Evolutionary conservation across 164 flowering plant genomes (phyloP).

Genomic region (Berberis vulgaris): DNA sequence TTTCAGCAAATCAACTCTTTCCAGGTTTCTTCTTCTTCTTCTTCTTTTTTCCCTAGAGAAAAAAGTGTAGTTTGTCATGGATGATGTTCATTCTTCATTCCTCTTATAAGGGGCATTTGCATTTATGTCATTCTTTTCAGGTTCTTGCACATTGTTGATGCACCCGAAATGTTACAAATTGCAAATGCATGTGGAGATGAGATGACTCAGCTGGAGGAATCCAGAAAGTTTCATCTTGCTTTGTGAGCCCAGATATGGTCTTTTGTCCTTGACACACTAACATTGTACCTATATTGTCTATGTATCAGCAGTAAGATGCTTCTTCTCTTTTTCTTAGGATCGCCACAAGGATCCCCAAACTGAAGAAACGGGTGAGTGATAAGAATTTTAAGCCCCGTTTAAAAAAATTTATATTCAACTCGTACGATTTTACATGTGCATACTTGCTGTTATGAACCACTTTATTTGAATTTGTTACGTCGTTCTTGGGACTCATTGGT

Average conservation of each 20-base stretch:
- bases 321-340: conserved; percentile 25
- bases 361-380: conserved; percentile 22
- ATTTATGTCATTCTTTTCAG: conserved; percentile 24
- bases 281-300: not conserved
- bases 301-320: not conserved
- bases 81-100: not conserved
- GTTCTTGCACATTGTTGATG: conserved; percentile 49
- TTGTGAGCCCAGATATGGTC: conserved; percentile 51
- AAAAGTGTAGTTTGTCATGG: not conserved
- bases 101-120: conserved; percentile 1
- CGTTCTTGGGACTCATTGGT: no score
- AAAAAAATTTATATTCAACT: not conserved
- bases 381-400: not conserved
- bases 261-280: not conserved
- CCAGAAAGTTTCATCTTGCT: conserved; percentile 71
- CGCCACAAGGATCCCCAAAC: conserved; percentile 16
- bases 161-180: conserved; percentile 30
- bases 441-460: no score
- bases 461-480: no score
- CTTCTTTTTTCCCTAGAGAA: not conserved
- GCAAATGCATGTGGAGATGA: conserved; percentile 42
- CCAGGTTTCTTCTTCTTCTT: conserved; percentile 32
- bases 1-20: conserved; percentile 68
- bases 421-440: no score
- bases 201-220: conserved; percentile 74